These are phyloP conservation scores for Thermochaetoides thermophila DNA, from an alignment of 495 filamentous ascomycete species.

Conservation along the genomic window DNA sequence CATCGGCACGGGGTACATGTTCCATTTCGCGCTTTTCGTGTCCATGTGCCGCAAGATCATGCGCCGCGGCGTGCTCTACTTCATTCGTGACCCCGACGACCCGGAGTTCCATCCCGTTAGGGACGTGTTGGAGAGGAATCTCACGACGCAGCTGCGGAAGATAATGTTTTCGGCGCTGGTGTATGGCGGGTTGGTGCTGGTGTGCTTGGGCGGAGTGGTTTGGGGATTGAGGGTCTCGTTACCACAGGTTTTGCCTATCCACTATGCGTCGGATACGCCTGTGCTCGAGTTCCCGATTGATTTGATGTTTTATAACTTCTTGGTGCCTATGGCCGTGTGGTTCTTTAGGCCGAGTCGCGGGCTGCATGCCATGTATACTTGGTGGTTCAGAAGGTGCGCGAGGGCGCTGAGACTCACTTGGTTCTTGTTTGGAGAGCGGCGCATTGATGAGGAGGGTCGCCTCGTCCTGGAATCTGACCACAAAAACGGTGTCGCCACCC, in stretches of 20 bases:
- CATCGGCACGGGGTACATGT: conserved; percentile 98
- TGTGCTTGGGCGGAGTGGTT: conserved; percentile 89
- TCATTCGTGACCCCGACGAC: conserved; percentile 96
- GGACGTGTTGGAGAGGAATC: conserved; percentile 87
- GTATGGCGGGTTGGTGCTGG: conserved; percentile 81
- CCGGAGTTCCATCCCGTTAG: conserved; percentile 96
- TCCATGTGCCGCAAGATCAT: conserved; percentile 98
- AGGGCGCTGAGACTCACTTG: conserved; percentile 64
- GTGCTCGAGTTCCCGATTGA: conserved; percentile 91
- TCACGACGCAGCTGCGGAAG: conserved; percentile 87
- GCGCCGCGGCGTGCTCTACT: conserved; percentile 86
- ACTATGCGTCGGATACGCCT: conserved; percentile 80
- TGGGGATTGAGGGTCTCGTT: conserved; percentile 66
- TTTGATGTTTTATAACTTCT: conserved; percentile 87
- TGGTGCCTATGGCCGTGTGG: conserved; percentile 72
- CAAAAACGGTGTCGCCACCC: conserved; percentile 5
- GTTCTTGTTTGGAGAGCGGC: conserved; percentile 81
- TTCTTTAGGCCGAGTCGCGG: conserved; percentile 73
- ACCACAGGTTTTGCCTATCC: conserved; percentile 66
- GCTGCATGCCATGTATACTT: conserved; percentile 71
- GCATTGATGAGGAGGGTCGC: conserved; percentile 66
- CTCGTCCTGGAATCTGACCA: conserved; percentile 13
- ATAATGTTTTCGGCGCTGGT: conserved; percentile 92
- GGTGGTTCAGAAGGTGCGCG: conserved; percentile 92
- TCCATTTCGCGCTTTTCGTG: conserved; percentile 96